These are phyloP conservation scores for Truncatella angustata DNA, from an alignment of 2,329 filamentous ascomycete species.

Conservation along the genomic window DNA sequence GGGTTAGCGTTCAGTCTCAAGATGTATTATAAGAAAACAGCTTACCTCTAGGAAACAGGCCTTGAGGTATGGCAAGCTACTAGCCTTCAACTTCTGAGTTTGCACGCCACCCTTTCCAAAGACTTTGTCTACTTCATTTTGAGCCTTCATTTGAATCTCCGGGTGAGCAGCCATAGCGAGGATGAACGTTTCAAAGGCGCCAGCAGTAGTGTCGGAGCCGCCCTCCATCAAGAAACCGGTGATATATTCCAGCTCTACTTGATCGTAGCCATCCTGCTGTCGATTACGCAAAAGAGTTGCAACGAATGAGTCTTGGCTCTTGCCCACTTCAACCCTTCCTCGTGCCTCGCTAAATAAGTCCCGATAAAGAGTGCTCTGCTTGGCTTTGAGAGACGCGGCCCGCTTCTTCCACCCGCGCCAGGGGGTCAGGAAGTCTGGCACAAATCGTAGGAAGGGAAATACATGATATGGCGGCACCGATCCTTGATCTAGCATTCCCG, in stretches of 20 bases:
- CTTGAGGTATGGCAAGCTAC: conserved; percentile 39
- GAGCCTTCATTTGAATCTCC: conserved; percentile 38
- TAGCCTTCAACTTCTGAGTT: conserved; percentile 34
- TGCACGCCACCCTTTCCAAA: conserved; percentile 37
- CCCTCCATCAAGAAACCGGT: conserved; percentile 36
- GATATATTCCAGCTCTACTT: conserved; percentile 27
- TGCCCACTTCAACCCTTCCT: conserved; percentile 12
- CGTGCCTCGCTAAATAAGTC: conserved; percentile 14
- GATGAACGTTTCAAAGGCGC: conserved; percentile 39
- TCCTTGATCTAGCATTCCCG: conserved; percentile 11
- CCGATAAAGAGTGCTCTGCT: conserved; percentile 16
- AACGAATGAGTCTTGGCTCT: conserved; percentile 15
- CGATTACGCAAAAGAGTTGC: conserved; percentile 6
- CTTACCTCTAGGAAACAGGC: conserved; percentile 40
- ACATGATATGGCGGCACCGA: conserved; percentile 17
- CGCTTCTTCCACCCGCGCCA: conserved; percentile 19
- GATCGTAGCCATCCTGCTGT: neutral
- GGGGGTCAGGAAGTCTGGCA: conserved; percentile 20
- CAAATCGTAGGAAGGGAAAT: conserved; percentile 18
- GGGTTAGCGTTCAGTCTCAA: neutral
- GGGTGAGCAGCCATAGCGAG: conserved; percentile 44
- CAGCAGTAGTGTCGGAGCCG: conserved; percentile 42
- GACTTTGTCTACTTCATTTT: conserved; percentile 38
- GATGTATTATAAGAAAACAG: neutral
- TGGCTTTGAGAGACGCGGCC: conserved; percentile 8